Conservation (phyloP, 257 asterid species). For the Solanum lignicaule region DNA sequence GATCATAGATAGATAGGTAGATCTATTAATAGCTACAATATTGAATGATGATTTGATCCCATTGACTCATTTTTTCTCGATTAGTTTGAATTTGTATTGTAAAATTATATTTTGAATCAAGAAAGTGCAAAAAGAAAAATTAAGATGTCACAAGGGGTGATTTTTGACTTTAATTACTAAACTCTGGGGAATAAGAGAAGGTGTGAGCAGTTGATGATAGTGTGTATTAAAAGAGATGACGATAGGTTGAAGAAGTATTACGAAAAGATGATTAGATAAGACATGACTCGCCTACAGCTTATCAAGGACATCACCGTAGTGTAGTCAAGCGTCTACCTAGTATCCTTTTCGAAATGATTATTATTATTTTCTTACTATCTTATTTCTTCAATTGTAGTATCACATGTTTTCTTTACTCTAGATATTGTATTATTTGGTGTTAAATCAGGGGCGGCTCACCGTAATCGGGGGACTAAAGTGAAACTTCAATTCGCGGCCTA, state of each 20-base stretch:
- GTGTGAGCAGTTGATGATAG: background rate
- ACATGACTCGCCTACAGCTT: too few relatives aligned
- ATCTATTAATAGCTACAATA: background rate
- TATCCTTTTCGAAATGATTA: too few relatives aligned
- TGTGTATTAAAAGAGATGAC: rapidly evolving
- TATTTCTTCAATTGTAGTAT: background rate
- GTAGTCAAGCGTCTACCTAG: background rate
- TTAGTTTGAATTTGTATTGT: too few relatives aligned
- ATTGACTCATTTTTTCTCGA: background rate
- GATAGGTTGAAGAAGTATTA: too few relatives aligned
- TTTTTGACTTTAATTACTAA: background rate
- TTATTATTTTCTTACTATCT: too few relatives aligned
- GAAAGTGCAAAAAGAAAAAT: too few relatives aligned
- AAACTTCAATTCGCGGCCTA: too few relatives aligned
- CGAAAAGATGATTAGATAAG: too few relatives aligned
- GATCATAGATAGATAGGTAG: background rate
- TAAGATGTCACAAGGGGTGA: background rate
- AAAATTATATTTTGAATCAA: too few relatives aligned
- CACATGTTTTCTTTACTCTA: background rate
- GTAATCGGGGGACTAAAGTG: too few relatives aligned
- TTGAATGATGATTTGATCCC: background rate
- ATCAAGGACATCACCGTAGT: background rate
- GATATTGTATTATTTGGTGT: background rate
- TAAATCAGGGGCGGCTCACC: too few relatives aligned
- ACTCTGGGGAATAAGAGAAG: background rate